phyloP scores from a whole-genome alignment of 495 filamentous ascomycete species.

The Penicillium longicatenatum region DNA sequence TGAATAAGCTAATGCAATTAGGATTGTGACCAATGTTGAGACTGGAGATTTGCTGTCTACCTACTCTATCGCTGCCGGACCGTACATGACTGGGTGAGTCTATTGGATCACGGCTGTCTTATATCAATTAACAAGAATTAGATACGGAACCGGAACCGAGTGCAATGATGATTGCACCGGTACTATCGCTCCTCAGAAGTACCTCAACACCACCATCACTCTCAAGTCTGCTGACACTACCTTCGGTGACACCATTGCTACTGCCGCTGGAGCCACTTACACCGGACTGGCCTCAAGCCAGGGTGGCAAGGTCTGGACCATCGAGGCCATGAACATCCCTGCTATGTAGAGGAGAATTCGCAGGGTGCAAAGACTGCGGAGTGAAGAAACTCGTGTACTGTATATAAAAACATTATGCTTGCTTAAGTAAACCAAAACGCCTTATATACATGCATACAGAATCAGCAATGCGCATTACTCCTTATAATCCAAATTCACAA shows the following conservation, averaged over 20 bases:
- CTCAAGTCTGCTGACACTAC: conserved; percentile 33
- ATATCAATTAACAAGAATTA: conserved; percentile 7
- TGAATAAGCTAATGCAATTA: conserved; percentile 3
- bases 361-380: too few species aligned
- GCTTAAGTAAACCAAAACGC: neutral
- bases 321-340: conserved; percentile 33
- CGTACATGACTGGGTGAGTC: conserved; percentile 40
- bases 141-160: conserved; percentile 42
- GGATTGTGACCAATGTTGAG: conserved; percentile 35
- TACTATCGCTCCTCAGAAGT: conserved; percentile 36
- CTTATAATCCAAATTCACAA: conserved; percentile 34
- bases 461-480: conserved; percentile 12
- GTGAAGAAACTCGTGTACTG: neutral
- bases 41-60: conserved; percentile 34
- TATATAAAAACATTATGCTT: neutral
- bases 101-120: neutral
- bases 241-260: conserved; percentile 38
- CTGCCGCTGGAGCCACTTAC: conserved; percentile 29
- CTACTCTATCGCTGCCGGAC: conserved; percentile 33
- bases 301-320: conserved; percentile 39
- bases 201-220: conserved; percentile 39
- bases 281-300: conserved; percentile 31
- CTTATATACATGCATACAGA: neutral
- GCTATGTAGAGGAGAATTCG: conserved; percentile 25
- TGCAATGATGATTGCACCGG: conserved; percentile 37